Percentiles rank a stretch among this genome's conserved stretches.
phyloP scores from a whole-genome alignment of 306 rosid genomes.

The Dalbergia cochinchinensis region DNA sequence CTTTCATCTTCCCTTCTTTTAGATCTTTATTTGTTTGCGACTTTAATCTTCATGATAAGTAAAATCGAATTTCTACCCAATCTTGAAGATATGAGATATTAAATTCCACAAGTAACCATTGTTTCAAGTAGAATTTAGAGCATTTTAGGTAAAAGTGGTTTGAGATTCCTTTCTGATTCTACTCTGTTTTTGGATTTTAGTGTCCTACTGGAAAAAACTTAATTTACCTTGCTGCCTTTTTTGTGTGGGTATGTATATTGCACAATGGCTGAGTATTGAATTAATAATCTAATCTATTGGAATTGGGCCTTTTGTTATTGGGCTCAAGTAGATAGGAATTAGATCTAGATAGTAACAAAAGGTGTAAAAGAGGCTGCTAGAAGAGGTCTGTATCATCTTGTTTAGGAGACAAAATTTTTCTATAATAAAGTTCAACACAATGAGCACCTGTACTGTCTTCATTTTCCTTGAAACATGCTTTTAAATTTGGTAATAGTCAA shows the following conservation, averaged over 20 bases:
- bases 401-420: background rate
- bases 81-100: slow-evolving; percentile 27
- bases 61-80: background rate
- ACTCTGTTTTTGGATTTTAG: slow-evolving; percentile 5
- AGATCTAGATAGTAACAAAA: background rate
- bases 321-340: background rate
- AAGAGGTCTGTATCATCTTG: slow-evolving; percentile 2
- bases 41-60: slow-evolving; percentile 27
- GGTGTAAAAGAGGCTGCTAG: background rate
- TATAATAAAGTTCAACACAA: slow-evolving; percentile 8
- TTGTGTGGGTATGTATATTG: background rate
- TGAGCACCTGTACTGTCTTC: background rate
- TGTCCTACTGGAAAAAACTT: background rate
- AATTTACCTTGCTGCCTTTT: background rate
- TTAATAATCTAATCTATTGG: background rate
- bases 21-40: background rate
- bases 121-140: slow-evolving; percentile 23
- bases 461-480: slow-evolving; percentile 19
- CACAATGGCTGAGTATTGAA: background rate
- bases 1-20: slow-evolving; percentile 29
- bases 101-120: slow-evolving; percentile 25
- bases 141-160: slow-evolving; percentile 19
- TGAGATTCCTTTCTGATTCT: background rate
- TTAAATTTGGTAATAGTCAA: slow-evolving; percentile 9
- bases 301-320: background rate